Percentiles rank a stretch among this genome's conserved stretches.
phyloP scores from a whole-genome alignment of 345 rosid genomes.

The Sonneratia alba region DNA sequence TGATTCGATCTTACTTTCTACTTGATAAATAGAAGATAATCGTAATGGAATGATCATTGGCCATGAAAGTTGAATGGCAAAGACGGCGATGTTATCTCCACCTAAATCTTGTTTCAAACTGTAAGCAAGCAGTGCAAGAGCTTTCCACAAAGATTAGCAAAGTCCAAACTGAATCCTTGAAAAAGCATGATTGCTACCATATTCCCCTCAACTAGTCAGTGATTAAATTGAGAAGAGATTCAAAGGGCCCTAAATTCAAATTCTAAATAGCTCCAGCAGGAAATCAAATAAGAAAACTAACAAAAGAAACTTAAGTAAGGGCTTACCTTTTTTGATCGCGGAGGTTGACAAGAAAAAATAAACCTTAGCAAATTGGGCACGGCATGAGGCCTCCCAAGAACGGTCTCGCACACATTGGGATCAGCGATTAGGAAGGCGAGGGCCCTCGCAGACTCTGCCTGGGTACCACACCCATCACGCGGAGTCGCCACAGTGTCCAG shows the following conservation, averaged over 20 bases:
- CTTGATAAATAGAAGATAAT: background rate
- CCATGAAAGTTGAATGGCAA: background rate
- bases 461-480: constrained; percentile 52
- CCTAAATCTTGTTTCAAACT: background rate
- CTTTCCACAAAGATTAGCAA: background rate
- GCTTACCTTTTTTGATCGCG: constrained; percentile 52
- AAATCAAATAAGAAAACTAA: background rate
- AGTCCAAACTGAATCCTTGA: background rate
- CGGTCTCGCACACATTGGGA: constrained; percentile 55
- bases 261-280: background rate
- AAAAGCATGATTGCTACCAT: background rate
- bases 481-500: constrained; percentile 66
- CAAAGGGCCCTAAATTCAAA: background rate
- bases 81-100: background rate
- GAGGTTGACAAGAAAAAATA: constrained; percentile 82
- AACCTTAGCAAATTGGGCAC: constrained; percentile 74
- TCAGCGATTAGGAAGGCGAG: constrained; percentile 84
- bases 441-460: constrained; percentile 94
- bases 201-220: background rate
- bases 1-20: background rate
- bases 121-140: background rate
- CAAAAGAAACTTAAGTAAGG: background rate
- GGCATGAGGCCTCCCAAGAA: constrained; percentile 75
- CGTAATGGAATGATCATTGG: background rate
- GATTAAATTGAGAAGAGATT: no score